phyloP scores from a whole-genome alignment of 164 flowering plant species.

The Umbilicus rupestris region DNA sequence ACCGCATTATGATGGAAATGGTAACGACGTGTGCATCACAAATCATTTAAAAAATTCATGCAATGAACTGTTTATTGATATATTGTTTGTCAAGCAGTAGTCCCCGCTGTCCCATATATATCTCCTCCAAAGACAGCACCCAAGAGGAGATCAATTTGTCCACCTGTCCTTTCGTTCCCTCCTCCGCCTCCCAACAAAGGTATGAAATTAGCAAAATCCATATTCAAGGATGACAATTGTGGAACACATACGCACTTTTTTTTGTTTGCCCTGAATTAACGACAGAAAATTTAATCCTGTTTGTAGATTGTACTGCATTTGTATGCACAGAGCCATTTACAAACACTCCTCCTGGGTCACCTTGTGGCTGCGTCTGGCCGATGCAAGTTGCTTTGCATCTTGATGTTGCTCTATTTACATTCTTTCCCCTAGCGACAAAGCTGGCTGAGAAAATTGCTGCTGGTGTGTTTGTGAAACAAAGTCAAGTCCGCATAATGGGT shows the following conservation, averaged over 20 bases:
- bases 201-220: conserved; percentile 10
- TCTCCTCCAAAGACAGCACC: conserved; percentile 31
- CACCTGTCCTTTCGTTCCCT: conserved; percentile 25
- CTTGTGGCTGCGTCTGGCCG: conserved; percentile 61
- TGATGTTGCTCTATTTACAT: conserved; percentile 31
- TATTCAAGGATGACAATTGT: neutral
- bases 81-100: conserved; percentile 16
- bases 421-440: conserved; percentile 51
- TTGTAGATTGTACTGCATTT: conserved; percentile 40
- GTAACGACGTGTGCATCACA: neutral
- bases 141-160: conserved; percentile 25
- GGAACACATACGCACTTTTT: neutral
- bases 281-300: neutral
- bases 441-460: conserved; percentile 41
- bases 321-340: conserved; percentile 49
- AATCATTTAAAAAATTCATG: neutral
- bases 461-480: conserved; percentile 23
- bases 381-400: conserved; percentile 41
- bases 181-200: conserved; percentile 55
- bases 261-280: neutral
- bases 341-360: conserved; percentile 38
- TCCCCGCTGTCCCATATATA: conserved; percentile 10
- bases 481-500: conserved; percentile 59
- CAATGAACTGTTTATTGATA: neutral
- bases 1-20: neutral